Percentiles rank a stretch among this genome's conserved stretches.
Conservation (phyloP, 495 filamentous ascomycete genomes). For the Entonaema liquescens region DNA sequence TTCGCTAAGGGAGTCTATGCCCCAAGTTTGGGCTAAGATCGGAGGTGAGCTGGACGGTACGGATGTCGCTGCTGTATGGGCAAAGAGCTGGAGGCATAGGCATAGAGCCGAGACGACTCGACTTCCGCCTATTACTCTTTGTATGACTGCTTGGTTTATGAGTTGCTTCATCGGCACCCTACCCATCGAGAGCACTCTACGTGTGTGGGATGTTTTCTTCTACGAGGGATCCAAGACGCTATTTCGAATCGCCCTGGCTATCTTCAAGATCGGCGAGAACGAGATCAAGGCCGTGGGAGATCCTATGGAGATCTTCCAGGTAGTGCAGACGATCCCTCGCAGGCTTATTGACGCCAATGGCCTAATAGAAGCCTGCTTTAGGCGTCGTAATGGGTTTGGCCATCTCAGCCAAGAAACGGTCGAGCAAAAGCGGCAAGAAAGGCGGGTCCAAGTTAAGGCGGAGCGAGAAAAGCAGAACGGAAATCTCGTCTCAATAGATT, state of each 20-base stretch:
- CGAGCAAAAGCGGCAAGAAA: conserved; percentile 67
- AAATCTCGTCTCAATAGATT: conserved; percentile 13
- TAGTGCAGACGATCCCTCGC: conserved; percentile 90
- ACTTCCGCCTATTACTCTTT: conserved; percentile 88
- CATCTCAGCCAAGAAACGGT: conserved; percentile 74
- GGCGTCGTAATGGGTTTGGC: conserved; percentile 82
- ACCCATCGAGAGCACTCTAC: conserved; percentile 87
- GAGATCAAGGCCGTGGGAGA: conserved; percentile 83
- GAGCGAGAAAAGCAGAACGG: conserved; percentile 50
- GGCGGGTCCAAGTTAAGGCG: conserved; percentile 56
- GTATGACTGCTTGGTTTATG: conserved; percentile 99
- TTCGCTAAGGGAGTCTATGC: conserved; percentile 81
- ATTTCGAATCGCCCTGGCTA: conserved; percentile 90
- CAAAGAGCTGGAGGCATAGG: conserved; percentile 46
- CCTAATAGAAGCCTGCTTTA: conserved; percentile 82
- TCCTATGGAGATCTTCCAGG: conserved; percentile 95
- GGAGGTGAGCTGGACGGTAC: conserved; percentile 74
- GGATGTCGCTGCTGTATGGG: conserved; percentile 54
- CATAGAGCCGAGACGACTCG: conserved; percentile 56
- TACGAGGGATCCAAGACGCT: conserved; percentile 95
- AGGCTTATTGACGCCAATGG: conserved; percentile 79
- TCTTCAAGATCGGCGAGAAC: conserved; percentile 89
- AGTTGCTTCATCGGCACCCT: conserved; percentile 91
- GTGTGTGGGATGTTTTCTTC: conserved; percentile 96
- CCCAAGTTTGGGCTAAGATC: conserved; percentile 87